These are phyloP conservation scores for Cercophora newfieldiana DNA, from an alignment of 495 filamentous ascomycete species.

Conservation along the genomic window DNA sequence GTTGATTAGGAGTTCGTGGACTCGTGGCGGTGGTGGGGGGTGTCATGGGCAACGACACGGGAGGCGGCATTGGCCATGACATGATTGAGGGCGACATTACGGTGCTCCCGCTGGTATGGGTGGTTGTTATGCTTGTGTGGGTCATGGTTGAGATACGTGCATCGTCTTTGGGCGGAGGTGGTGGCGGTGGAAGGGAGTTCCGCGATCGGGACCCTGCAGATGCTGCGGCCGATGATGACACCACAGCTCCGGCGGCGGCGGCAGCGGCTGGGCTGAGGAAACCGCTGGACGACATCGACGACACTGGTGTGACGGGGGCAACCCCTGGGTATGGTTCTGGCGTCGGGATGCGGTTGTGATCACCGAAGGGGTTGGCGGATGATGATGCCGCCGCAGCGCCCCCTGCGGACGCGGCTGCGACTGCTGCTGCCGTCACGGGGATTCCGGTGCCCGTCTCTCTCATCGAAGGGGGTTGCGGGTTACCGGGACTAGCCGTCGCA, in stretches of 20 bases:
- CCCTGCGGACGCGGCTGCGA: background rate
- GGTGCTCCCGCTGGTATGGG: constrained; percentile 4
- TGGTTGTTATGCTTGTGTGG: background rate
- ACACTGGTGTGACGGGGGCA: background rate
- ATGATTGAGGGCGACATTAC: constrained; percentile 7
- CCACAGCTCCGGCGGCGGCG: background rate
- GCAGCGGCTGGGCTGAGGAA: background rate
- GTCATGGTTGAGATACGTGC: background rate
- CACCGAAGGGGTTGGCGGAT: background rate
- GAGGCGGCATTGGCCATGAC: constrained; percentile 12
- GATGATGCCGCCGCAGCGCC: background rate
- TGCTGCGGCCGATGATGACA: background rate
- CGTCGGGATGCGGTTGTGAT: background rate
- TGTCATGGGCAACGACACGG: background rate
- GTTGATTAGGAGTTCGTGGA: background rate
- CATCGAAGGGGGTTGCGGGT: background rate
- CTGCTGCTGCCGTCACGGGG: background rate
- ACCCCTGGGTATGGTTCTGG: background rate
- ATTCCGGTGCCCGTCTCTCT: background rate
- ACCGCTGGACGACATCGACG: background rate
- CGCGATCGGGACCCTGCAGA: background rate
- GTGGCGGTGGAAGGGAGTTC: background rate
- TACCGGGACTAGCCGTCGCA: background rate
- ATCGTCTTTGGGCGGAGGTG: background rate
- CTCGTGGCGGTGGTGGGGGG: constrained; percentile 3